These are phyloP conservation scores for Lichtheimia ramosa DNA, from an alignment of 371 early-diverging fungal species.

Conservation along the genomic window DNA sequence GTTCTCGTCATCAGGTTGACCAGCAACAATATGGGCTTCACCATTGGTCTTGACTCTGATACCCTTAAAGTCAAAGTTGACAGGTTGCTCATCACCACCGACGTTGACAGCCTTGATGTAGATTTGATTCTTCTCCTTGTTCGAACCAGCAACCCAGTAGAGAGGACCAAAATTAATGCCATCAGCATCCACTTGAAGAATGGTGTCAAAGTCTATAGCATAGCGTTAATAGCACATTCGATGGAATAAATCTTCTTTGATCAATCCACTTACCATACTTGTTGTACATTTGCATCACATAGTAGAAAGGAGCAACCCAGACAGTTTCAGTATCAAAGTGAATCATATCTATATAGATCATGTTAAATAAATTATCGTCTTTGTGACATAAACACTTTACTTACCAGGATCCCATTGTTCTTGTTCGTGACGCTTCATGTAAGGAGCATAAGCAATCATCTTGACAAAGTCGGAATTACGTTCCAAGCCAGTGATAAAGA, in stretches of 20 bases:
- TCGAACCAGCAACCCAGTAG: slow-evolving; percentile 35
- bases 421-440: slow-evolving; percentile 21
- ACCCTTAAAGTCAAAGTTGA: slow-evolving; percentile 12
- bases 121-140: slow-evolving; percentile 13
- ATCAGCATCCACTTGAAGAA: slow-evolving; percentile 25
- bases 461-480: slow-evolving; percentile 28
- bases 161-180: slow-evolving; percentile 20
- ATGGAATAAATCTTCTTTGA: background rate
- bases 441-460: slow-evolving; percentile 28
- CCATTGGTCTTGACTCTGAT: slow-evolving; percentile 12
- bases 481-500: slow-evolving; percentile 25
- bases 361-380: background rate
- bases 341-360: slow-evolving; percentile 12
- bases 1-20: slow-evolving; percentile 12
- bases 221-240: background rate
- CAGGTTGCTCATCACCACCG: slow-evolving; percentile 9
- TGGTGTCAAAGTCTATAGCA: slow-evolving; percentile 12
- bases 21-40: slow-evolving; percentile 14
- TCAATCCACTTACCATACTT: slow-evolving; percentile 7
- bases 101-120: slow-evolving; percentile 19
- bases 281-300: slow-evolving; percentile 24
- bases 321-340: slow-evolving; percentile 22
- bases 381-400: background rate
- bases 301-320: slow-evolving; percentile 23
- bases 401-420: slow-evolving; percentile 31